Conservation (phyloP, 805 yeast species). For the Monosporozyma siamensis region DNA sequence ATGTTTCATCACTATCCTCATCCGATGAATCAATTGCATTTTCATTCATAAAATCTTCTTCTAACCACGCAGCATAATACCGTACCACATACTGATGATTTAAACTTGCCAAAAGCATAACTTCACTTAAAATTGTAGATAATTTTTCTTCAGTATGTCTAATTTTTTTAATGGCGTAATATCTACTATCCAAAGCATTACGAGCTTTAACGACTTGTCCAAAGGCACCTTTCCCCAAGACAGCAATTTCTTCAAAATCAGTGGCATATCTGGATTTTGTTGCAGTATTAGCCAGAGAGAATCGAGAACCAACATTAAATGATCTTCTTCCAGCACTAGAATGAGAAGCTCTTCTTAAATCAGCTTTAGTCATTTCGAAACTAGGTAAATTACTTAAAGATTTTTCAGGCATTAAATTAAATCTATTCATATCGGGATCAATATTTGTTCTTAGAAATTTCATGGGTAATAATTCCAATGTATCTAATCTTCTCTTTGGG, state of each 20-base stretch:
- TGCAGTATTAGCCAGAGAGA: conserved; percentile 24
- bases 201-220: conserved; percentile 98
- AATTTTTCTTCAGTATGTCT: conserved; percentile 73
- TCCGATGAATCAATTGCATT: conserved; percentile 29
- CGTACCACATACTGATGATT: conserved; percentile 95
- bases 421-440: conserved; percentile 27
- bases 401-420: conserved; percentile 16
- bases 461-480: conserved; percentile 75
- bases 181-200: conserved; percentile 85
- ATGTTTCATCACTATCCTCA: conserved; percentile 17
- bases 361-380: not conserved
- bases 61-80: conserved; percentile 96
- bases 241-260: conserved; percentile 91
- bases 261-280: conserved; percentile 66
- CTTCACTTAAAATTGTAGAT: conserved; percentile 79
- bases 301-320: conserved; percentile 33
- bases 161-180: conserved; percentile 89
- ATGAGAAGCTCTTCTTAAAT: conserved; percentile 19
- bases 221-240: conserved; percentile 88
- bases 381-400: conserved; percentile 2
- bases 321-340: conserved; percentile 32
- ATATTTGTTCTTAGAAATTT: conserved; percentile 72
- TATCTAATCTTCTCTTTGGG: conserved; percentile 66
- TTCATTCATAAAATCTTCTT: conserved; percentile 48
- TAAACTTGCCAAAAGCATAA: conserved; percentile 79